These are phyloP conservation scores for Cryomyces minteri DNA, from an alignment of 495 filamentous ascomycete species.

Conservation along the genomic window DNA sequence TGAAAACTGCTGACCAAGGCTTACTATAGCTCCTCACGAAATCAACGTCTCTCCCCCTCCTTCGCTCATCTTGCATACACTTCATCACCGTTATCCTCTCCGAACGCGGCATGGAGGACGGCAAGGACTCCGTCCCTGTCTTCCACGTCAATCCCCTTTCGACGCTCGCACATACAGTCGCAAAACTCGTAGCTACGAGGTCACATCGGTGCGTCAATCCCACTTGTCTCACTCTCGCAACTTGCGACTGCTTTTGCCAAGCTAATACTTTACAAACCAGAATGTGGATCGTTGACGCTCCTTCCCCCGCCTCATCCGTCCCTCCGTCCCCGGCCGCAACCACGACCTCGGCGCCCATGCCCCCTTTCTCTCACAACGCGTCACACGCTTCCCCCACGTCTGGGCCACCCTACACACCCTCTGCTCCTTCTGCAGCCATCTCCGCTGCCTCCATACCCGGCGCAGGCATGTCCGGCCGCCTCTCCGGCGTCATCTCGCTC, in stretches of 20 bases:
- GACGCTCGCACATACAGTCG: conserved; percentile 87
- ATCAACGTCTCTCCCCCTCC: conserved; percentile 66
- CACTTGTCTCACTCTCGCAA: neutral
- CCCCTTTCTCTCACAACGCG: conserved; percentile 8
- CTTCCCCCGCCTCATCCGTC: conserved; percentile 62
- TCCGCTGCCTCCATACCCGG: conserved; percentile 56
- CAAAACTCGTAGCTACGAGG: conserved; percentile 80
- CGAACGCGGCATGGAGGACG: conserved; percentile 73
- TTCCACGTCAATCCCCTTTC: conserved; percentile 85
- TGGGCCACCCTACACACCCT: conserved; percentile 3
- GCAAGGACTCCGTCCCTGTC: conserved; percentile 89
- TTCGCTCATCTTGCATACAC: conserved; percentile 77
- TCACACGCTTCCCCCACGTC: conserved; percentile 3
- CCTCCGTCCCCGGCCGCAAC: conserved; percentile 36
- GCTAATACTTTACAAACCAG: conserved; percentile 18
- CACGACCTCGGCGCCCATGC: conserved; percentile 18
- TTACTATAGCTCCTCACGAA: conserved; percentile 57
- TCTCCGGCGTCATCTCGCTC: conserved; percentile 77
- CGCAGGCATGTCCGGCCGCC: conserved; percentile 55
- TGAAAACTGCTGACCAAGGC: neutral
- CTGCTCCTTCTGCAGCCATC: conserved; percentile 28
- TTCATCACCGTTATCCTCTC: conserved; percentile 92
- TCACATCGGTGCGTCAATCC: conserved; percentile 47
- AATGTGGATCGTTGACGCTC: conserved; percentile 87
- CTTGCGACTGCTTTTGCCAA: neutral